phyloP scores from a whole-genome alignment of 352 stramenopile genomes.

The Pythium myriotylum region DNA sequence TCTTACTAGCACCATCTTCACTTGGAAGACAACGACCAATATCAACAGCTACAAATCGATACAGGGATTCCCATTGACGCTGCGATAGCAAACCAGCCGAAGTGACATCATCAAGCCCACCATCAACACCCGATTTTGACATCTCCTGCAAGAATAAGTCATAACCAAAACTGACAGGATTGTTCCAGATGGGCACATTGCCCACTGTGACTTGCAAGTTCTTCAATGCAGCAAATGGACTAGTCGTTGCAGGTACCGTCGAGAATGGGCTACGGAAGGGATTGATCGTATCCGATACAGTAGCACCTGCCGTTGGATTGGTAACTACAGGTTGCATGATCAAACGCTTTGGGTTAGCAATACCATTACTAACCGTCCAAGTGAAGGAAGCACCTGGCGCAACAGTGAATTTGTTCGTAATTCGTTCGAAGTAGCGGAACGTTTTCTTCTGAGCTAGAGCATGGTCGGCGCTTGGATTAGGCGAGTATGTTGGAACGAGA shows the following conservation, averaged over 20 bases:
- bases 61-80: constrained; percentile 27
- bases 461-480: too few species aligned
- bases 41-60: constrained; percentile 33
- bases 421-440: too few species aligned
- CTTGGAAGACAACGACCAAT: constrained; percentile 29
- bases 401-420: too few species aligned
- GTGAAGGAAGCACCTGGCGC: too few species aligned
- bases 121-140: constrained; percentile 28
- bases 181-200: constrained; percentile 26
- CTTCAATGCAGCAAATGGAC: constrained; percentile 24
- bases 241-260: constrained; percentile 27
- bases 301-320: constrained; percentile 17
- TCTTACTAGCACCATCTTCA: constrained; percentile 31
- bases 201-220: constrained; percentile 31
- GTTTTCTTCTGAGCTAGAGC: too few species aligned
- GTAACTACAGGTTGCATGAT: constrained; percentile 25
- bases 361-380: constrained; percentile 22
- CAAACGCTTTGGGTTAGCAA: constrained; percentile 24
- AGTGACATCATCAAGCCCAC: constrained; percentile 25
- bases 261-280: constrained; percentile 24
- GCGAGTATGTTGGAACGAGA: too few species aligned
- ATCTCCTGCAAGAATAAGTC: constrained; percentile 35
- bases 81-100: constrained; percentile 23
- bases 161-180: constrained; percentile 31
- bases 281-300: constrained; percentile 27